These are phyloP conservation scores for Entoloma clypeatum DNA, from an alignment of 1,284 basidiomycete species.

Conservation along the genomic window DNA sequence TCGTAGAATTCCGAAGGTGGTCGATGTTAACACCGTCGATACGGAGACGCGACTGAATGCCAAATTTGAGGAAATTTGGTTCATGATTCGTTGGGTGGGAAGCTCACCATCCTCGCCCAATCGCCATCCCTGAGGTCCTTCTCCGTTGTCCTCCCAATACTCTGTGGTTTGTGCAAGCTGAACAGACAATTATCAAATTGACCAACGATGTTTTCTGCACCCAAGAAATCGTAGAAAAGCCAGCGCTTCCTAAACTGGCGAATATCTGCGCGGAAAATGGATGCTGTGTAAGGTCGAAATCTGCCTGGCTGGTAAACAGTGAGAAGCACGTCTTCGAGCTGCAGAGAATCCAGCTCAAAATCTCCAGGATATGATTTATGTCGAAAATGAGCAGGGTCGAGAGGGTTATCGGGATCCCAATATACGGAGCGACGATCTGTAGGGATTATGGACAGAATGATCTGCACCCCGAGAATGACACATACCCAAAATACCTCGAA, in stretches of 20 bases:
- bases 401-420: constrained; percentile 79
- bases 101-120: constrained; percentile 84
- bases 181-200: constrained; percentile 98
- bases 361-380: constrained; percentile 76
- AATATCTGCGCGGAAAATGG: constrained; percentile 93
- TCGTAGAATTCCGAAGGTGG: constrained; percentile 86
- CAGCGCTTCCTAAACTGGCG: constrained; percentile 87
- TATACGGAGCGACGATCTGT: constrained; percentile 86
- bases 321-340: constrained; percentile 89
- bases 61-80: neutral
- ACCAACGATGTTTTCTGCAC: constrained; percentile 92
- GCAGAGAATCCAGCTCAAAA: constrained; percentile 88
- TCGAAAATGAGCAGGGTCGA: constrained; percentile 80
- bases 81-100: neutral
- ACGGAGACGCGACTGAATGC: constrained; percentile 79
- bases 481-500: constrained; percentile 88
- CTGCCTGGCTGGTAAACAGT: constrained; percentile 93
- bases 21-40: constrained; percentile 98
- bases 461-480: constrained; percentile 8
- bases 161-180: constrained; percentile 95
- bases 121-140: constrained; percentile 77
- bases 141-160: constrained; percentile 86
- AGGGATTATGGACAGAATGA: neutral
- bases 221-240: constrained; percentile 92
- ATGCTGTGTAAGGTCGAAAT: constrained; percentile 93